Evolutionary conservation across 108 stramenopile species (phyloP), one percentile per base, ranked within the genome.

Genomic region (Parietichytrium sp.): DNA sequence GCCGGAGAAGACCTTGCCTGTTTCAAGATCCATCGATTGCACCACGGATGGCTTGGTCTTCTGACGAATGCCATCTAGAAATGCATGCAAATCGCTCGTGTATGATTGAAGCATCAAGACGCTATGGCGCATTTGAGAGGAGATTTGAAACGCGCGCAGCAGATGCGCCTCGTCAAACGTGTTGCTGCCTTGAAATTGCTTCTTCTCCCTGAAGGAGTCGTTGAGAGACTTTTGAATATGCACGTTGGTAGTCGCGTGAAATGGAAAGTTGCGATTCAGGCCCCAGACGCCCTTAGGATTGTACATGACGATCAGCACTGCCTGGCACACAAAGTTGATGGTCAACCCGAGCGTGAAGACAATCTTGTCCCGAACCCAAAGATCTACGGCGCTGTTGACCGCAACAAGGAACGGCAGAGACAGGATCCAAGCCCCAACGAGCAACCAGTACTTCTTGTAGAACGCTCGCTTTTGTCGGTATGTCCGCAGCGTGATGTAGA

Each of bases 381-480:
- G 15, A 26, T 79, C 78, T 13, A 79, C 31, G 51, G 20, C 23
- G 8, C n/a, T 49, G 8, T 31, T 29, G 31, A 79, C 33, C 4
- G n/a, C 20, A 10, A 83, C 52, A 23, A 55, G 7, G 29, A 51
- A 42, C 29, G 80, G 80, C 15, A 48, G 27, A 1, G 80, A 18
- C 6, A 72, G 48, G 42, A 84, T 54, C 84, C 84, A 84, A 45
- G 47, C 15, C 49, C 36, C 12, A 47, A 51, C 54, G 49, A 81
- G 12, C 3, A 29, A 6, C 49, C 27, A 80, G 55, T 81, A 81
- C 48, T 81, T 84, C 12, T 48, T 38, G 80, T 81, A 84, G 52
- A 84, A 84, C 38, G 26, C 31, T 15, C 26, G 55, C 80, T 84
- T 84, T 12, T 42, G 42, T 50, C 51, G 16, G 49, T 55, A 84